Evolutionary conservation across 164 flowering plant genomes (phyloP).

Genomic region (Piper longum): DNA sequence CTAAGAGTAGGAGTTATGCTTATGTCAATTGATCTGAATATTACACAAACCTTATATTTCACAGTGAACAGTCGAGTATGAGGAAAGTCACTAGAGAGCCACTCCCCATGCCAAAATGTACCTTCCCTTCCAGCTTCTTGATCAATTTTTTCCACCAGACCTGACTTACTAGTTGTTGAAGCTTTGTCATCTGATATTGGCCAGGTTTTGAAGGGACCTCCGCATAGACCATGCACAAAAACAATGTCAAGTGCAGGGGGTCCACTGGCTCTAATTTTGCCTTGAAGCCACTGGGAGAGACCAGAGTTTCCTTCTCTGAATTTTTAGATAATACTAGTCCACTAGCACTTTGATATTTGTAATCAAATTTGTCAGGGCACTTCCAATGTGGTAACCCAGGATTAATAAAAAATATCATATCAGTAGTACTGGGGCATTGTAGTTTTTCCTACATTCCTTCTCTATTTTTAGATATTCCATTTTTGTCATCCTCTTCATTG

Average conservation of each 20-base stretch:
- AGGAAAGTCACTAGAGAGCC: conserved; percentile 90
- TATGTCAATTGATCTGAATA: neutral
- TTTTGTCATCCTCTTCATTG: conserved; percentile 14
- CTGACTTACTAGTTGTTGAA: conserved; percentile 67
- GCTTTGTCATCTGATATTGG: conserved; percentile 80
- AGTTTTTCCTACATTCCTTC: conserved; percentile 9
- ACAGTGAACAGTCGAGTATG: conserved; percentile 75
- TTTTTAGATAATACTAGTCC: neutral
- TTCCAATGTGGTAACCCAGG: conserved; percentile 87
- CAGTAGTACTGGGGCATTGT: conserved; percentile 48
- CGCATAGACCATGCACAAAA: conserved; percentile 91
- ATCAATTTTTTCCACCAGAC: conserved; percentile 92
- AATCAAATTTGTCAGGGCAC: conserved; percentile 25
- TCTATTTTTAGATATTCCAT: conserved; percentile 14
- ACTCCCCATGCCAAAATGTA: conserved; percentile 94
- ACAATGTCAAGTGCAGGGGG: conserved; percentile 65
- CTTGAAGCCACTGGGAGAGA: conserved; percentile 16
- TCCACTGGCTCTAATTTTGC: conserved; percentile 13
- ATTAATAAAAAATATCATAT: conserved; percentile 67
- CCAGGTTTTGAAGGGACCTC: conserved; percentile 95
- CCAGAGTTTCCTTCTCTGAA: neutral
- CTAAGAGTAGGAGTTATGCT: conserved; percentile 1
- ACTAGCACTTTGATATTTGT: conserved; percentile 5
- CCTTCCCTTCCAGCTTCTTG: conserved; percentile 92
- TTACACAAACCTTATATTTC: conserved; percentile 74